phyloP scores from a whole-genome alignment of 2,329 filamentous ascomycete species.

The Diaporthe caulivora region DNA sequence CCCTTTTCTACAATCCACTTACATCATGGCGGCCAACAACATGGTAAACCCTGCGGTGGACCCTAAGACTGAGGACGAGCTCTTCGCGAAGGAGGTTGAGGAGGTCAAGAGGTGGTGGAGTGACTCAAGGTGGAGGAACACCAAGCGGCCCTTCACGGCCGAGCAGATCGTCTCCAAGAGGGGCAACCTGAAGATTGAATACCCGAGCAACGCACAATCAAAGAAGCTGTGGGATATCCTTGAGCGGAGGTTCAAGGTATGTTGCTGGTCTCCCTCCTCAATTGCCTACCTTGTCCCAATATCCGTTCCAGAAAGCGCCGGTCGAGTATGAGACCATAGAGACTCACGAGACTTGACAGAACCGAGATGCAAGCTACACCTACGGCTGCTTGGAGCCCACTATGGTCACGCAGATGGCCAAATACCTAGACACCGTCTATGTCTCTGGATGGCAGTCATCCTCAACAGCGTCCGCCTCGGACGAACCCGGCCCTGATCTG shows the following conservation, averaged over 20 bases:
- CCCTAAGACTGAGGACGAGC: conserved; percentile 69
- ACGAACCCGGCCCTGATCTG: conserved; percentile 97
- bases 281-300: not conserved
- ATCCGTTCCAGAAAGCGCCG: not conserved
- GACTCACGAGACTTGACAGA: conserved; percentile 60
- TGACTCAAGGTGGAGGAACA: conserved; percentile 91
- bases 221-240: conserved; percentile 97
- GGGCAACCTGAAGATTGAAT: conserved; percentile 89
- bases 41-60: conserved; percentile 71
- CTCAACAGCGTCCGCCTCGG: conserved; percentile 92
- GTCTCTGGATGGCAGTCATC: conserved; percentile 99
- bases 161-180: conserved; percentile 98
- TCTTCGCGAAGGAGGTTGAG: conserved; percentile 85
- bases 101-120: conserved; percentile 95
- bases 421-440: conserved; percentile 98
- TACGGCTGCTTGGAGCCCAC: conserved; percentile 98
- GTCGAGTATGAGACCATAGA: not conserved
- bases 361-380: conserved; percentile 88
- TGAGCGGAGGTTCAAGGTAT: conserved; percentile 86
- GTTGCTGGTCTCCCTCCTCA: conserved; percentile 40
- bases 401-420: conserved; percentile 99
- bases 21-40: conserved; percentile 71
- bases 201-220: conserved; percentile 87
- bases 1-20: conserved; percentile 16
- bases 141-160: conserved; percentile 91